Evolutionary conservation across 805 yeast genomes (phyloP), one percentile per base, ranked within the genome.

Genomic region (Myxozyma nipponensis): DNA sequence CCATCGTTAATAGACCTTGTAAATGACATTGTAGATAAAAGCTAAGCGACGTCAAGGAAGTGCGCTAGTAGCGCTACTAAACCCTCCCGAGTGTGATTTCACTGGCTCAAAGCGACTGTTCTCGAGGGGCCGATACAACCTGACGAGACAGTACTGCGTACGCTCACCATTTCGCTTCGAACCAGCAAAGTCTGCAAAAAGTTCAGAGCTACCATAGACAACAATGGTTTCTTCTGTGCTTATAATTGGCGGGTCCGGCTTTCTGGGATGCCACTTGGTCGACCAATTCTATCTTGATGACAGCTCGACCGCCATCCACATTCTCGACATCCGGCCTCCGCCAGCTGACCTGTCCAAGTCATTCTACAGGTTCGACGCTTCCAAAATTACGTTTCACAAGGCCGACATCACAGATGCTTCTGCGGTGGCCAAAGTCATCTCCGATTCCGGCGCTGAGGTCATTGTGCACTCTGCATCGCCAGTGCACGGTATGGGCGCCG

Each of bases 391-490:
- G 1, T 81, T 83, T 56, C 85, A 82, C 66, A 74, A 82, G 59
- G 98, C 97, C 43, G 98, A 93, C 63, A 70, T 93, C 56, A 87
- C 98, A 0, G 54, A 54, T 34, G 45, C 49, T 25, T 77, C 71
- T 7, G 95, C 87, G 62, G 83, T 93, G 3, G 65, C 70, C 2
- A 63, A 68, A 4, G 95, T 95, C 0, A 78, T 91, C 35, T 65
- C 68, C 30, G 66, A 63, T 13, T 74, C 84, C 26, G 66, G 73
- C 35, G 88, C 95, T 42, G 76, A 79, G 38, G 90, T 87, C 1
- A 78, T 93, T 22, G 95, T 93, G 6, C 98, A 95, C 65, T 85
- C 96, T 1, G 98, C 98, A 1, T 91, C 98, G 10, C 99, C 99
- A 18, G 77, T 93, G 67, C 97, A 89, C 65, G 97, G 96, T 3